phyloP scores from a whole-genome alignment of 345 rosid species.

The Adansonia digitata region DNA sequence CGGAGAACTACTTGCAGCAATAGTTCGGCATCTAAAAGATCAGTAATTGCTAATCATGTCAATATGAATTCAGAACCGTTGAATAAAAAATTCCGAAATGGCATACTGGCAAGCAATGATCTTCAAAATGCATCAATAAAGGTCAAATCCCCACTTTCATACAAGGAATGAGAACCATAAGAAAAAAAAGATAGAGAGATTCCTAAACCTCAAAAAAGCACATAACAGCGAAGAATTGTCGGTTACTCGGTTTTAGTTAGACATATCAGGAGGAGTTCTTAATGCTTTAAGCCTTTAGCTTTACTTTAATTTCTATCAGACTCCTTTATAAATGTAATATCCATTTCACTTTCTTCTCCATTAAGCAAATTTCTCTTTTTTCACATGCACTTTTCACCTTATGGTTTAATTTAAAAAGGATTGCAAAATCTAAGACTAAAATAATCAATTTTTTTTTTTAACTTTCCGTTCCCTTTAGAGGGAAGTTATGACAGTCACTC shows the following conservation, averaged over 20 bases:
- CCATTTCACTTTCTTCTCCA: constrained; percentile 19
- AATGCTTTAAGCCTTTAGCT: constrained; percentile 19
- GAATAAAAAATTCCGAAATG: constrained; percentile 2
- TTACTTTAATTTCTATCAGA: constrained; percentile 15
- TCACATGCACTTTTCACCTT: background rate
- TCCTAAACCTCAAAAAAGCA: constrained; percentile 23
- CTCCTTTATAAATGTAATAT: constrained; percentile 9
- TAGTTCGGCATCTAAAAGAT: constrained; percentile 2
- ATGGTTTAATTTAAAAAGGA: background rate
- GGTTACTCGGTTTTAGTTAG: constrained; percentile 21
- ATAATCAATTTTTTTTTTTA: background rate
- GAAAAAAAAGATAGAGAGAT: constrained; percentile 24
- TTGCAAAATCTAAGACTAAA: background rate
- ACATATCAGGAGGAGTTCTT: constrained; percentile 22
- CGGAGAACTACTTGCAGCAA: background rate
- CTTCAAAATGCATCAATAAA: constrained; percentile 1
- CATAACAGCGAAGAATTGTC: constrained; percentile 18
- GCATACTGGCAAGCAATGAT: constrained; percentile 9
- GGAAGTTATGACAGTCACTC: background rate
- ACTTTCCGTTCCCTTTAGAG: background rate
- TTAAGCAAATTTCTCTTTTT: constrained; percentile 7
- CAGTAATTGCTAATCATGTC: constrained; percentile 10
- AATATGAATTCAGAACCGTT: constrained; percentile 2
- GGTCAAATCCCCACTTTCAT: constrained; percentile 28
- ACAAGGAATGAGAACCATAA: constrained; percentile 21